phyloP scores from a whole-genome alignment of 108 stramenopile genomes.

The Pseudonitzschia delicatissima region DNA sequence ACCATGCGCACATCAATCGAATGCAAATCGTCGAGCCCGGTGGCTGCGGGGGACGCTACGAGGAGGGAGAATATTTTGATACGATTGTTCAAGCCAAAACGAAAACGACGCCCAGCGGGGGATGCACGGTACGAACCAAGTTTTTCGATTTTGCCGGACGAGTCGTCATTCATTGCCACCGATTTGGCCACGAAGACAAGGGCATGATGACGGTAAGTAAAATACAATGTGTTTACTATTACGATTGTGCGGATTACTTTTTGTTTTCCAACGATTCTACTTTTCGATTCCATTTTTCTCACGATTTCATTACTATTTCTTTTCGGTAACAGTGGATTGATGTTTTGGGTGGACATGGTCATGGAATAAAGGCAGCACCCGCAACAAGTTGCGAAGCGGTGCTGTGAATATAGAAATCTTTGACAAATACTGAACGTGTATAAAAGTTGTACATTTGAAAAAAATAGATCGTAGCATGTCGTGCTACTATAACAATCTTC shows the following conservation, averaged over 20 bases:
- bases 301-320: too few species aligned
- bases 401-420: conserved; percentile 1
- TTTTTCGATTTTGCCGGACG: conserved; percentile 35
- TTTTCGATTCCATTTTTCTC: too few species aligned
- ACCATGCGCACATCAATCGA: conserved; percentile 47
- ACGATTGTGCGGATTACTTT: too few species aligned
- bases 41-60: conserved; percentile 37
- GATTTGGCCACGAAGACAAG: conserved; percentile 40
- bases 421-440: too few species aligned
- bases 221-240: too few species aligned
- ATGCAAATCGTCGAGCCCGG: conserved; percentile 43
- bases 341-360: conserved; percentile 14
- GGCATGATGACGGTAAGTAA: conserved; percentile 31
- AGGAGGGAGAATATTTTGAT: conserved; percentile 53
- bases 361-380: conserved; percentile 11
- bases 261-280: too few species aligned
- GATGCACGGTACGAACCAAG: conserved; percentile 36
- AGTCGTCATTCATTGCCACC: conserved; percentile 47
- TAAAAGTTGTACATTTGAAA: too few species aligned
- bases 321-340: conserved; percentile 33
- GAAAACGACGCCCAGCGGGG: neutral
- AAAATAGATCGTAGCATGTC: too few species aligned
- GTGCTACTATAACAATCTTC: too few species aligned
- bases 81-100: conserved; percentile 19
- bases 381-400: conserved; percentile 4